Percentiles rank a stretch among this genome's conserved stretches.
These are phyloP conservation scores for Calonectria montana DNA, from an alignment of 2,329 filamentous ascomycete genomes.

Conservation along the genomic window DNA sequence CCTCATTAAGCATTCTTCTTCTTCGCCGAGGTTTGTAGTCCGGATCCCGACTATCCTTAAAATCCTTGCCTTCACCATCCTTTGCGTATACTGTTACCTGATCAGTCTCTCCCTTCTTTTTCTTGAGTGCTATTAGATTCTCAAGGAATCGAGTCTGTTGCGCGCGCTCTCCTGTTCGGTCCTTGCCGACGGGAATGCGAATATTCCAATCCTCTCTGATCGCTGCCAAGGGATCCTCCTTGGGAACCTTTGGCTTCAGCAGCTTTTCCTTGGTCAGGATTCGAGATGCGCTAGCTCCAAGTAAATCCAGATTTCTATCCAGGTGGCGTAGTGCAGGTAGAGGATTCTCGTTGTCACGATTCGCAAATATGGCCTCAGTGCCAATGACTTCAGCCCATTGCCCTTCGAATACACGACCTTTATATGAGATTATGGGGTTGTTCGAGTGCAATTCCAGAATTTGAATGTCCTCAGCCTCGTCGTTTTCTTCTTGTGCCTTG, in stretches of 20 bases:
- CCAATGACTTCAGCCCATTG: constrained; percentile 86
- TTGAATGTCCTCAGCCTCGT: constrained; percentile 66
- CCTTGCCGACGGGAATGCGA: constrained; percentile 57
- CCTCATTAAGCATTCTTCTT: constrained; percentile 41
- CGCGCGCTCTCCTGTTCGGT: constrained; percentile 60
- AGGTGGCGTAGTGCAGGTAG: constrained; percentile 63
- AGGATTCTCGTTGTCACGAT: constrained; percentile 60
- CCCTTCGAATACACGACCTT: constrained; percentile 81
- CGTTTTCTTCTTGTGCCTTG: constrained; percentile 25
- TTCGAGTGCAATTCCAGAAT: constrained; percentile 83
- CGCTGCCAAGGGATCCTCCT: constrained; percentile 49
- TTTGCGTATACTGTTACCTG: constrained; percentile 70
- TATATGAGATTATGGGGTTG: constrained; percentile 84
- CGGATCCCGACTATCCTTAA: constrained; percentile 55
- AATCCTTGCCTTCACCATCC: constrained; percentile 55
- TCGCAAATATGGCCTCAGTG: constrained; percentile 81
- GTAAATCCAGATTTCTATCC: constrained; percentile 72
- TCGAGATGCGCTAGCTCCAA: constrained; percentile 77
- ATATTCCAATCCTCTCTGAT: constrained; percentile 58
- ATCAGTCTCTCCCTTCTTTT: constrained; percentile 72
- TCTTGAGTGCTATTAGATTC: constrained; percentile 73
- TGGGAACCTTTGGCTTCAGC: constrained; percentile 59
- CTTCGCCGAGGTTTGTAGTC: constrained; percentile 51
- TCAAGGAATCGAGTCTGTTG: constrained; percentile 71
- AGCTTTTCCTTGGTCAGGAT: constrained; percentile 75